Evolutionary conservation across 2,329 filamentous ascomycete genomes (phyloP).

Genomic region (Trichoderma sp.): DNA sequence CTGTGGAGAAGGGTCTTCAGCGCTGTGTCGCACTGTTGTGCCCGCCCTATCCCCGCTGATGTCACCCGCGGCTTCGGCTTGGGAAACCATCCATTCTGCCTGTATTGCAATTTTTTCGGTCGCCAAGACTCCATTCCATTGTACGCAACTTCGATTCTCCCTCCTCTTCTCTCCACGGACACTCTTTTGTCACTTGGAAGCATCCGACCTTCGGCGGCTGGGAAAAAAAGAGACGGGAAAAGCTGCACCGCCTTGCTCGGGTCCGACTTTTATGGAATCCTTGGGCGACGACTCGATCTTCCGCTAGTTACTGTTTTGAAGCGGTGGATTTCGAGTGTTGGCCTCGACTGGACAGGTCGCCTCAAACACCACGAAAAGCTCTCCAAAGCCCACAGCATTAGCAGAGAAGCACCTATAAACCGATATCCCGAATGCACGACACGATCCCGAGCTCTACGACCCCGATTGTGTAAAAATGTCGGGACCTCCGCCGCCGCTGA

Average conservation of each 20-base stretch:
- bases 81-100: neutral
- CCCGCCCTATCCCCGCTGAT: conserved; percentile 12
- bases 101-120: neutral
- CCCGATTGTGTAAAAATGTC: conserved; percentile 23
- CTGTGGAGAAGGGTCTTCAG: conserved; percentile 2
- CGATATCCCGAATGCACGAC: conserved; percentile 5
- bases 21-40: conserved; percentile 8
- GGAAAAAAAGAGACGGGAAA: neutral
- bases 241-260: neutral
- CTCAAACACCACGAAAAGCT: neutral
- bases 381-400: neutral
- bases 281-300: neutral
- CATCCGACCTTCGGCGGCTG: neutral
- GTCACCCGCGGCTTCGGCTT: conserved; percentile 20
- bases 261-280: neutral
- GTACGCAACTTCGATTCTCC: neutral
- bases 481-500: conserved; percentile 31
- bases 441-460: neutral
- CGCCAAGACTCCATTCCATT: neutral
- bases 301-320: neutral
- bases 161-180: neutral
- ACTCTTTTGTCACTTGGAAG: neutral
- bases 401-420: neutral
- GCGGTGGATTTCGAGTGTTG: neutral
- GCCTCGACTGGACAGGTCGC: neutral